Base-by-base conservation (phyloP, 1,284 basidiomycete genomes). In the Rhodotorula mucilaginosa region DNA sequence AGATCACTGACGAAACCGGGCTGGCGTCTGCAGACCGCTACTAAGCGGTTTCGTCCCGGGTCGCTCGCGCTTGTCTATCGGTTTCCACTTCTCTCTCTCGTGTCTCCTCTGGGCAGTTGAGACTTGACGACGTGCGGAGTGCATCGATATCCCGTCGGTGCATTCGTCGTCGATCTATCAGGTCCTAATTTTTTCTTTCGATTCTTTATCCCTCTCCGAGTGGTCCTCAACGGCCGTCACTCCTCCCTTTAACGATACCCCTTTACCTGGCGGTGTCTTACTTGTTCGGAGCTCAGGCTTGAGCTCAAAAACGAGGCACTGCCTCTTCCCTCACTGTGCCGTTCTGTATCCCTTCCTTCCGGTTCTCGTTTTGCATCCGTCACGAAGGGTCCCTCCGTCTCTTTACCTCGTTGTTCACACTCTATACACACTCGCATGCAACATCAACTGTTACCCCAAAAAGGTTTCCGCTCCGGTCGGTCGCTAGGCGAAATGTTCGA, bases 11-110 rank as follows among this genome's bases (percentile, higher is more conserved):
- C 54, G 16, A 34, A 23, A 4, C 19, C 19, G 5, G 5, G 1
- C 7, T 23, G 23, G 7, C 60, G 18, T 29, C 29, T 31, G 18
- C 39, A 63, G 61, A 91, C 87, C 86, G 88, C 83, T 88, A 84
- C 82, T 86, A 82, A 79, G 77, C 78, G 79, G 23, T 13, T 62
- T 51, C 31, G 18, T 61, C 23, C 44, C 23, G 13, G n/a, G 44
- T 46, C 44, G 23, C 8, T 15, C 58, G 44, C 31, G 31, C 52
- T n/a, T 52, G 21, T 51, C n/a, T 31, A 3, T 26, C 29, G 16
- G 15, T 31, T 49, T 31, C 5, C 57, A 18, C 26, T 26, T 26
- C 26, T 31, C 48, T 26, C 34, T 29, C 49, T 58, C 52, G 29
- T 59, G 12, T 44, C 47, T 61, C 23, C n/a, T 26, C 49, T 23